Conservation (phyloP, 306 rosid species). For the Cicer bijugum region DNA sequence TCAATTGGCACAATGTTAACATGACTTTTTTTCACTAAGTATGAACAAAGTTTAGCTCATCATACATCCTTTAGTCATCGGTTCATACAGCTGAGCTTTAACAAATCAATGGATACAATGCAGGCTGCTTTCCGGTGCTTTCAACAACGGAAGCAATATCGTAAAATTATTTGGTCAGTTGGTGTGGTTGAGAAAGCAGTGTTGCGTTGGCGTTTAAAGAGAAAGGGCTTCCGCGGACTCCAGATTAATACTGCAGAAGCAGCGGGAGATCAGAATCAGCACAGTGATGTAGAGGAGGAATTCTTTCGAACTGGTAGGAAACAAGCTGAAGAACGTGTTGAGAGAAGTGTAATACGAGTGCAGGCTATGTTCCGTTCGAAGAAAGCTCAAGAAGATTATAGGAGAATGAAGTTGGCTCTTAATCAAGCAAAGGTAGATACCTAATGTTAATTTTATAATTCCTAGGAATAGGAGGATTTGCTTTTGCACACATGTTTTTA, state of each 20-base stretch:
- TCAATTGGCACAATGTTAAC: slow-evolving; percentile 13
- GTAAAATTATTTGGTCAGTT: slow-evolving; percentile 88
- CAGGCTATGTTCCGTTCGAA: slow-evolving; percentile 93
- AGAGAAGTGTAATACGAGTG: slow-evolving; percentile 74
- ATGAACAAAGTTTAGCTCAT: slow-evolving; percentile 6
- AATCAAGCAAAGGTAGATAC: slow-evolving; percentile 64
- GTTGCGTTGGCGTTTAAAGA: slow-evolving; percentile 89
- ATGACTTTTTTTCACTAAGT: slow-evolving; percentile 10
- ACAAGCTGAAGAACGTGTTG: slow-evolving; percentile 87
- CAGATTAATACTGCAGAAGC: slow-evolving; percentile 52
- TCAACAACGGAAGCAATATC: slow-evolving; percentile 76
- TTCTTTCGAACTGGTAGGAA: slow-evolving; percentile 71
- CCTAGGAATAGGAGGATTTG: slow-evolving; percentile 1
- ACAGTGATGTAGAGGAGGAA: slow-evolving; percentile 74
- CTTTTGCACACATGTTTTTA: slow-evolving; percentile 32
- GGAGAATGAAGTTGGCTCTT: slow-evolving; percentile 81
- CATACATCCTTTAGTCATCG: not conserved
- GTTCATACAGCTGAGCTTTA: slow-evolving; percentile 7
- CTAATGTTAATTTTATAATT: slow-evolving; percentile 18
- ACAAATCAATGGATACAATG: slow-evolving; percentile 40
- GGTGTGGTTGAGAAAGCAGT: slow-evolving; percentile 89
- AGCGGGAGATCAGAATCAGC: slow-evolving; percentile 46
- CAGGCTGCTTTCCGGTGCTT: slow-evolving; percentile 88
- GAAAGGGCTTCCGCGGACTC: slow-evolving; percentile 92
- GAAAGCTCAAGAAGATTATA: slow-evolving; percentile 91